phyloP scores from a whole-genome alignment of 2,329 filamentous ascomycete species.

The Alternaria ethzedia region DNA sequence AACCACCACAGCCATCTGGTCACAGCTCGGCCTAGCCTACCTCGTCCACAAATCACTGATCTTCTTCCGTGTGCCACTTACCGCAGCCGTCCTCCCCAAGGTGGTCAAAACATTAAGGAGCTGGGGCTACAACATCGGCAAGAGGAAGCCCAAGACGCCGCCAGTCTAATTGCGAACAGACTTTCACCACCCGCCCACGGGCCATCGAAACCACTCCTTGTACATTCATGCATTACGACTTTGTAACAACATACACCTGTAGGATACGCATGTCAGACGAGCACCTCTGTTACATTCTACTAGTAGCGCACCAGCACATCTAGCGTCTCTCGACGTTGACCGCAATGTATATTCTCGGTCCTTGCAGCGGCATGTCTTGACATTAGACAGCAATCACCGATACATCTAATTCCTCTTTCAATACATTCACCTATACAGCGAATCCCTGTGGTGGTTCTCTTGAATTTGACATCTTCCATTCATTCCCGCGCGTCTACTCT shows the following conservation, averaged over 20 bases:
- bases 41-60: slow-evolving; percentile 98
- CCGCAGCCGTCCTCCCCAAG: slow-evolving; percentile 88
- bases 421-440: neutral
- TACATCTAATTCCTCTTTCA: neutral
- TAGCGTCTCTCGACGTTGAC: neutral
- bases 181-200: neutral
- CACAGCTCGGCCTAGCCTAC: slow-evolving; percentile 90
- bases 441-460: neutral
- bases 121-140: slow-evolving; percentile 96
- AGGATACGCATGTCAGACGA: slow-evolving; percentile 8
- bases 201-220: neutral
- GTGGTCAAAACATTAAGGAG: slow-evolving; percentile 85
- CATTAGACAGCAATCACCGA: neutral
- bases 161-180: neutral
- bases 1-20: slow-evolving; percentile 66
- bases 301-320: neutral
- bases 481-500: neutral
- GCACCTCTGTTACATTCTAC: neutral
- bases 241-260: slow-evolving; percentile 15
- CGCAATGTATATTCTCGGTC: neutral
- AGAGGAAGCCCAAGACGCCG: slow-evolving; percentile 59
- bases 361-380: neutral
- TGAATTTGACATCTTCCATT: neutral
- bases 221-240: slow-evolving; percentile 17
- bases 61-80: slow-evolving; percentile 91